Base-by-base conservation (phyloP, 768 basidiomycete species). In the Lactifluus pinguis region DNA sequence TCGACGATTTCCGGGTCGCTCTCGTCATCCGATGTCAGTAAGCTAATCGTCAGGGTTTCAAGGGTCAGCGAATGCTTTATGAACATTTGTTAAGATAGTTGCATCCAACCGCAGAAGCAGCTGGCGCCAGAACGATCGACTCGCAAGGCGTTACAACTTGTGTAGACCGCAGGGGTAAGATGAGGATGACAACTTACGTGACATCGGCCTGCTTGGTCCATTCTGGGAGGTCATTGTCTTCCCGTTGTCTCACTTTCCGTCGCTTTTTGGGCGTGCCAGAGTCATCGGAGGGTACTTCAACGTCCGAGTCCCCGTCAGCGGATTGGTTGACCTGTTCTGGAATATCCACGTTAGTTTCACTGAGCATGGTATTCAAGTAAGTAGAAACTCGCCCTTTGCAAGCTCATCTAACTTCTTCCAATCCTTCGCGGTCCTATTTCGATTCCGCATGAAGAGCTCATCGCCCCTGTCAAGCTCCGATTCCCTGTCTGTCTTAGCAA, bases 391-490 rank as follows among this genome's bases (percentile, higher is more conserved):
- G 88, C 89, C 79, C 70, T 82, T 82, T 49, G 77, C 77, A 14
- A 79, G 71, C 68, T 80, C 74, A 29, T 83, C 79, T 45, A 91
- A 70, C 59, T 77, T 78, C 68, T 76, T 80, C 85, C 88, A 89
- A 3, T 78, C 74, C 54, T 78, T 73, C 4, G 75, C 69, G 5
- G 81, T 80, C 53, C 86, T 76, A 60, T 79, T 79, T 48, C 73
- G 76, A 69, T 89, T 92, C 53, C 80, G 80, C 67, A 89, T 80
- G 66, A 90, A 91, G 70, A 82, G 75, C 15, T 80, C 82, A 70
- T 91, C 87, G 53, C 81, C 82, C 59, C 89, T 85, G 11, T 79
- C 70, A 21, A 75, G 71, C 51, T 73, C 71, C 19, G 71, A 48
- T 49, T 44, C 65, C 17, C 58, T 64, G 44, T 57, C 61, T 38